Evolutionary conservation across 192 early-diverging fungal species (phyloP).

Genomic region (Coemansia sp.): DNA sequence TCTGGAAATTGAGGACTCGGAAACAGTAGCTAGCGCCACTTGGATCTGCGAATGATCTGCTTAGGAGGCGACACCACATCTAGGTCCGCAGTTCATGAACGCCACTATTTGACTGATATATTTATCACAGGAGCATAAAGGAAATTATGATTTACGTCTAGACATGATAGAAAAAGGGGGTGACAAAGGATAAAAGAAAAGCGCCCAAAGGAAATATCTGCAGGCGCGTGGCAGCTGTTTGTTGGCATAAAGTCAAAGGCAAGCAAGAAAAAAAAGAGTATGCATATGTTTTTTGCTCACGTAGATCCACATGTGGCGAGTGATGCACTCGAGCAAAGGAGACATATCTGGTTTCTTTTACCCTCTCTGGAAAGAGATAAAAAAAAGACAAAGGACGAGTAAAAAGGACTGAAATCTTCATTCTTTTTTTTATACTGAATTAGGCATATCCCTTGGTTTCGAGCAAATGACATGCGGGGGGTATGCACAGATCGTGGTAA

Average conservation of each 20-base stretch:
- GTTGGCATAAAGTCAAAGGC: slow-evolving; percentile 13
- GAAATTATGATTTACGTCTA: slow-evolving; percentile 3
- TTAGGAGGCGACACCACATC: background rate
- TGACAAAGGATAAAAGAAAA: background rate
- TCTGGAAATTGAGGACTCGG: background rate
- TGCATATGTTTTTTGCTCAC: background rate
- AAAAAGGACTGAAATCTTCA: background rate
- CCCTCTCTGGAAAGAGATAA: background rate
- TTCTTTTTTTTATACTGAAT: background rate
- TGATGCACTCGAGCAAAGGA: slow-evolving; percentile 1
- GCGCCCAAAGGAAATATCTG: background rate
- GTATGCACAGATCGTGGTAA: slow-evolving; percentile 5
- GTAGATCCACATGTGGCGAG: background rate
- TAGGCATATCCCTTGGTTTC: background rate
- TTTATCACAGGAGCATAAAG: background rate
- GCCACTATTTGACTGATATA: background rate
- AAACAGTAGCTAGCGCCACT: background rate
- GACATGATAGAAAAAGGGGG: background rate
- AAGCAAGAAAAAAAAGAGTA: background rate
- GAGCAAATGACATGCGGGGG: slow-evolving; percentile 3
- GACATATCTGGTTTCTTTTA: slow-evolving; percentile 4
- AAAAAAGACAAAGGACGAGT: background rate
- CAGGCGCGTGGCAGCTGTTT: background rate
- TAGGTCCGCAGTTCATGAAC: background rate
- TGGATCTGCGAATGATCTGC: slow-evolving; percentile 7